Conservation (phyloP, 345 rosid genomes). For the Luvunga scandens region DNA sequence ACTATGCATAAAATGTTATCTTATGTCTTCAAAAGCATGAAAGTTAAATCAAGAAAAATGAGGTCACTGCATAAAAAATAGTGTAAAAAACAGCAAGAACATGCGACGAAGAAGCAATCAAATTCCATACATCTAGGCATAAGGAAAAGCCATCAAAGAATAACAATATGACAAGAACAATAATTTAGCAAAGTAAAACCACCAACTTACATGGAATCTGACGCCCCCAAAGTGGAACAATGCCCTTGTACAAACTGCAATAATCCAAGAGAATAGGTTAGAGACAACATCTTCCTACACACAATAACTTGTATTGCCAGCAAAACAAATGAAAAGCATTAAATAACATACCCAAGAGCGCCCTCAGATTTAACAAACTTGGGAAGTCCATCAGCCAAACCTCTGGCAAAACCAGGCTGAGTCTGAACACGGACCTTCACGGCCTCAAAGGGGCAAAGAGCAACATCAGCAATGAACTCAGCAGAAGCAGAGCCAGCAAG, state of each 20-base stretch:
- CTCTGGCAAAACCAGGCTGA: conserved; percentile 99
- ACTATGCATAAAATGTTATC: neutral
- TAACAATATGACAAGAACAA: neutral
- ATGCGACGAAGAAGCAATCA: neutral
- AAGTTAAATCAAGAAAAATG: neutral
- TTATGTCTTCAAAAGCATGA: neutral
- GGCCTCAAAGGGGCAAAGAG: conserved; percentile 99
- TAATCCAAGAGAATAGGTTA: conserved; percentile 3
- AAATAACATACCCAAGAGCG: conserved; percentile 63
- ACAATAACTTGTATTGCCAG: neutral
- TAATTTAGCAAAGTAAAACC: neutral
- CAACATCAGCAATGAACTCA: conserved; percentile 88
- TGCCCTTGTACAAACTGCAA: conserved; percentile 89
- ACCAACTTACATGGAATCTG: conserved; percentile 91
- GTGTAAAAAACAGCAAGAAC: neutral
- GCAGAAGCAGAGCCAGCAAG: conserved; percentile 99
- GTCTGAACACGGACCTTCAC: conserved; percentile 99
- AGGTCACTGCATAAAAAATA: neutral
- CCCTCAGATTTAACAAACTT: conserved; percentile 94
- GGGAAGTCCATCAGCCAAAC: conserved; percentile 90
- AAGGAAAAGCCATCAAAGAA: neutral
- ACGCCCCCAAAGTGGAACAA: conserved; percentile 98
- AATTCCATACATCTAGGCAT: neutral
- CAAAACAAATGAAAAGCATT: neutral
- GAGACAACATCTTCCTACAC: neutral